These are phyloP conservation scores for Tubosaeta sp. DNA, from an alignment of 768 basidiomycete species.

Conservation along the genomic window DNA sequence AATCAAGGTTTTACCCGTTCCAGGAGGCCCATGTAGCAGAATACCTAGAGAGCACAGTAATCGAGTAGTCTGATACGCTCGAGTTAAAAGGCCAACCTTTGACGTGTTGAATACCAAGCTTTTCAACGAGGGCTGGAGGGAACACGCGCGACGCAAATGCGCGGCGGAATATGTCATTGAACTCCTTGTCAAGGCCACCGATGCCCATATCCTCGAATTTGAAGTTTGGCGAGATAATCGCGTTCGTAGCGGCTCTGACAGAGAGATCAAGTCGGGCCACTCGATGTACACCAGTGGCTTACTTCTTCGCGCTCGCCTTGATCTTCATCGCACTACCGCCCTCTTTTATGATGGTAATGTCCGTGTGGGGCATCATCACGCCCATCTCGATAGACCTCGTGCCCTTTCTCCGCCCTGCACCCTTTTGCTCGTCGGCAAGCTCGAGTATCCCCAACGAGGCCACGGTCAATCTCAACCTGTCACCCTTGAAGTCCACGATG, in stretches of 20 bases:
- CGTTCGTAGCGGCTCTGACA: constrained; percentile 80
- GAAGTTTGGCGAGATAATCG: constrained; percentile 96
- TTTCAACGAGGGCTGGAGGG: constrained; percentile 93
- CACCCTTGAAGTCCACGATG: constrained; percentile 86
- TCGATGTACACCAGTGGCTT: constrained; percentile 13
- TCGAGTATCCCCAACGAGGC: constrained; percentile 58
- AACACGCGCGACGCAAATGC: constrained; percentile 99
- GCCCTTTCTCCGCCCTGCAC: constrained; percentile 32
- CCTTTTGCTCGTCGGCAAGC: constrained; percentile 56
- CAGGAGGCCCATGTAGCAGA: constrained; percentile 91
- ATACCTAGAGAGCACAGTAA: constrained; percentile 55
- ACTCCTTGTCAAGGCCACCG: constrained; percentile 93
- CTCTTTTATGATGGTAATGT: constrained; percentile 85
- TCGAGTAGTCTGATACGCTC: neutral
- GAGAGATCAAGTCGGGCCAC: constrained; percentile 1
- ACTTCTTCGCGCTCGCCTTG: constrained; percentile 91
- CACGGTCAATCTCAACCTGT: constrained; percentile 70
- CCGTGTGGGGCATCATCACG: constrained; percentile 87
- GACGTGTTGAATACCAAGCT: constrained; percentile 96
- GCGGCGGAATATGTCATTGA: constrained; percentile 94
- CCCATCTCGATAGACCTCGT: constrained; percentile 47
- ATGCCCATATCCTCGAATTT: constrained; percentile 99
- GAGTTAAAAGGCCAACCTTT: constrained; percentile 59
- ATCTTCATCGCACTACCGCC: constrained; percentile 78
- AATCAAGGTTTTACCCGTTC: constrained; percentile 97